These are phyloP conservation scores for Aspergillus sp. DNA, from an alignment of 2,329 filamentous ascomycete genomes.

Conservation along the genomic window DNA sequence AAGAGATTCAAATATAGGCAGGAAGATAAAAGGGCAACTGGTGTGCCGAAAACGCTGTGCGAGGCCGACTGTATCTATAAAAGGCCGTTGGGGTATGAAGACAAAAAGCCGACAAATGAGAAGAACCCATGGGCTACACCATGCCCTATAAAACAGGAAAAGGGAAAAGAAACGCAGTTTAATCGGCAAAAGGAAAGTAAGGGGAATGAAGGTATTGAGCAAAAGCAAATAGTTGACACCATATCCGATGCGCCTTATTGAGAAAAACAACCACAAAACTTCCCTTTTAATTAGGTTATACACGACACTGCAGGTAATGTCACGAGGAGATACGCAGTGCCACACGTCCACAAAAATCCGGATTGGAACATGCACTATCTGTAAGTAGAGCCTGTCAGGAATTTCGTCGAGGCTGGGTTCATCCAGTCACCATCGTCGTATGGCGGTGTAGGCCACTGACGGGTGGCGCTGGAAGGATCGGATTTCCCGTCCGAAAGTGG, in stretches of 20 bases:
- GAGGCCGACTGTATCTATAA: slow-evolving; percentile 39
- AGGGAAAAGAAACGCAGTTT: slow-evolving; percentile 13
- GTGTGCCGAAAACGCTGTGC: slow-evolving; percentile 30
- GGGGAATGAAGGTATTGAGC: slow-evolving; percentile 21
- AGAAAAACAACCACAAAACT: slow-evolving; percentile 24
- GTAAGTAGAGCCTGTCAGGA: slow-evolving; percentile 61
- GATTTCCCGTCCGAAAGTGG: slow-evolving; percentile 63
- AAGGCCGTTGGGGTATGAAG: slow-evolving; percentile 42
- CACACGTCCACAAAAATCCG: neutral
- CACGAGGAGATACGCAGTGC: slow-evolving; percentile 11
- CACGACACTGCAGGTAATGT: slow-evolving; percentile 18
- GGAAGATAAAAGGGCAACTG: slow-evolving; percentile 21
- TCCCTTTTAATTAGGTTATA: slow-evolving; percentile 17
- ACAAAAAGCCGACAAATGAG: slow-evolving; percentile 26
- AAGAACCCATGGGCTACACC: slow-evolving; percentile 20
- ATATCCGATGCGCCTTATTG: slow-evolving; percentile 31
- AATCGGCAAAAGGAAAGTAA: slow-evolving; percentile 18
- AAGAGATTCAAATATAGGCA: slow-evolving; percentile 18
- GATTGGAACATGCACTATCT: slow-evolving; percentile 25
- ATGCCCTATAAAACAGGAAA: slow-evolving; percentile 23
- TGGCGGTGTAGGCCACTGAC: slow-evolving; percentile 92
- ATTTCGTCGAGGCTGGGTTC: slow-evolving; percentile 75
- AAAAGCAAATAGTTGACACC: slow-evolving; percentile 24
- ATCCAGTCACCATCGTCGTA: slow-evolving; percentile 95
- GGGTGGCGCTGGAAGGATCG: slow-evolving; percentile 51